Base-by-base conservation (phyloP, 2,329 filamentous ascomycete genomes). In the Fusarium tanahbumbuense region DNA sequence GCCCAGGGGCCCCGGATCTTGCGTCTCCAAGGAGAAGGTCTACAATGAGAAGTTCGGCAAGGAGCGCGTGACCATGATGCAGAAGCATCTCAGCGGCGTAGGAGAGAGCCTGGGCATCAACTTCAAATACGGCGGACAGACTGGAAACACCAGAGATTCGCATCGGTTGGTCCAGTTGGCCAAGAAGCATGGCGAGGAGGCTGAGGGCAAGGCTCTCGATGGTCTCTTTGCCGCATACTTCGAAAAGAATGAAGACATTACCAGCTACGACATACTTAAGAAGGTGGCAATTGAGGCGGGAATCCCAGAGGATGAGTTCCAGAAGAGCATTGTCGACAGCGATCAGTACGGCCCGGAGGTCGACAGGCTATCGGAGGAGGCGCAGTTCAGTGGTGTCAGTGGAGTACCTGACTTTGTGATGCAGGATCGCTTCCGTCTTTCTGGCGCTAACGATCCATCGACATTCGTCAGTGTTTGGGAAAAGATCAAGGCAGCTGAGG, bases 101-200 rank as follows among this genome's bases (percentile, higher is more conserved):
- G 84, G 81, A 18, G 64, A 70, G 6, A 60, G 74, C 22, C 73
- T 80, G 8, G 83, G 81, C 65, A 82, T 86, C 72, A 64, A 73
- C 45, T 83, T 86, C 68, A 77, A 86, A 23, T 92, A 91, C 69
- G 86, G 87, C 15, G 92, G 93, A 57, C 88, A 85, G 69, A 89
- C 89, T 8, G 94, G 94, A 49, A 92, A 90, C 75, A 95, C 93
- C 20, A 85, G 93, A 22, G 92, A 97, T 73, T 92, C 91, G 60
- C 93, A 97, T 79, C 87, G 93, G 40, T 72, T 87, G 12, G 77
- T 86, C 5, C 81, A 83, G 8, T 78, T 85, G 28, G 81, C 83
- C 74, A 80, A 89, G 85, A 78, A 74, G 61, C 76, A 89, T 55
- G 82, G 81, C 6, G 76, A 76, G 23, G 81, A 86, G 46, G 72